Evolutionary conservation across 179 eudicot species (phyloP).

Genomic region (Vitellaria paradoxa): DNA sequence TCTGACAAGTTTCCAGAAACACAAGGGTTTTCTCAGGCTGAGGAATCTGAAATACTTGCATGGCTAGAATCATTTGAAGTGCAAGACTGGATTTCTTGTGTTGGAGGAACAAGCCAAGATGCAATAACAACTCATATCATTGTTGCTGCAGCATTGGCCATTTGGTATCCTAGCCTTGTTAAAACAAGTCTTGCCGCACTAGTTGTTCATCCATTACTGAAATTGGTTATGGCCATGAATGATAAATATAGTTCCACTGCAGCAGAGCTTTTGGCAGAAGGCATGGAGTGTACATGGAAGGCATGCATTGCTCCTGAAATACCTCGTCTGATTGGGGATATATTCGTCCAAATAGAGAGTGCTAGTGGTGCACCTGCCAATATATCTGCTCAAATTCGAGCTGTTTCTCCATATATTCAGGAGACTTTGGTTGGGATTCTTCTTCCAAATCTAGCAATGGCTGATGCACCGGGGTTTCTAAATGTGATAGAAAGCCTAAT

Average conservation of each 20-base stretch:
- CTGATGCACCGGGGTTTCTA: constrained; percentile 77
- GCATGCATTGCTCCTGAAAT: constrained; percentile 78
- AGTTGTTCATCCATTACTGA: constrained; percentile 71
- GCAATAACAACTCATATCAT: constrained; percentile 94
- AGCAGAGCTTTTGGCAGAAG: constrained; percentile 94
- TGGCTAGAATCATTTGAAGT: constrained; percentile 93
- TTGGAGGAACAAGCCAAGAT: constrained; percentile 94
- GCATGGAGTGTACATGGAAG: constrained; percentile 98
- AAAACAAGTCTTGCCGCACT: constrained; percentile 65
- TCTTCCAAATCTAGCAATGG: constrained; percentile 93
- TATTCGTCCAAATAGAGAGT: constrained; percentile 91
- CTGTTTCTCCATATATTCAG: constrained; percentile 59
- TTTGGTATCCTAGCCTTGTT: constrained; percentile 96
- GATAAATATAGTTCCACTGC: constrained; percentile 88
- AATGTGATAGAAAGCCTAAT: constrained; percentile 86
- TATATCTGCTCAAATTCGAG: constrained; percentile 38
- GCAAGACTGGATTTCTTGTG: constrained; percentile 95
- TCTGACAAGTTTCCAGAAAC: constrained; percentile 23
- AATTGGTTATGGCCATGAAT: constrained; percentile 93
- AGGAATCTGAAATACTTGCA: constrained; percentile 50
- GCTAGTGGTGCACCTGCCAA: constrained; percentile 65
- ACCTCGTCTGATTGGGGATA: constrained; percentile 76
- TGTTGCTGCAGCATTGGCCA: constrained; percentile 88
- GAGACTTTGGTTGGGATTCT: constrained; percentile 75
- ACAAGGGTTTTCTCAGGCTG: constrained; percentile 29